Evolutionary conservation across 257 asterid genomes (phyloP), one percentile per base, ranked within the genome.

Genomic region (Rehmannia glutinosa): DNA sequence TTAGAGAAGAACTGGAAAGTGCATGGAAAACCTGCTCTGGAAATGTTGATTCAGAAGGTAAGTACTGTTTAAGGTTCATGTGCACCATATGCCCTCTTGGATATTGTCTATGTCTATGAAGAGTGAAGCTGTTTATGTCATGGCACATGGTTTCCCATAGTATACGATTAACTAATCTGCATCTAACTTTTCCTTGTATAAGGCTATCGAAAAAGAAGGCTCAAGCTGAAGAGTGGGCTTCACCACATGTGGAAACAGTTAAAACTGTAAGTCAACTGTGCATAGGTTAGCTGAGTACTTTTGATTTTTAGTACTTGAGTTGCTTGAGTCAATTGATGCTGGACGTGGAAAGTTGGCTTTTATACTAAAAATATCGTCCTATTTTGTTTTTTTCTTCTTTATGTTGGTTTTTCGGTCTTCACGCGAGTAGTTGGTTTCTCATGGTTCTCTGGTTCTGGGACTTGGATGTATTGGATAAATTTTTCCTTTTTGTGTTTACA

Each of bases 201-300:
- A 93, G 99, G 97, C 85, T 39, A 20, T 74, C 64, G 97, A 90
- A 79, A n/a, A 88, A 81, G 80, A 88, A 82, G 83, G 87, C 81
- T 19, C 91, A 82, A 77, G 94, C 84, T 73, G 91, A 80, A 78
- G 76, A 74, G 36, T 91, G 96, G 97, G 96, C 90, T 75, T 91
- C 88, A 47, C 99, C 99, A 6, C 97, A 90, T 69, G 65, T 88
- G 53, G 91, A 81, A 79, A 81, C 85, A n/a, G 77, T 83, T 57
- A 83, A 82, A 82, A 85, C 85, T 38, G 99, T 93, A 81, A 82
- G 96, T 78, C 55, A 43, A 35, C 49, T 71, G 66, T 43, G 32
- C 62, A 30, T 47, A 28, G 7, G 33, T 46, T n/a, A 39, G 67
- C 33, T 55, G 64, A 46, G 52, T 68, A 39, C 38, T 20, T 63